phyloP scores from a whole-genome alignment of 169 alveolate genomes.

The Theileria annulata region DNA sequence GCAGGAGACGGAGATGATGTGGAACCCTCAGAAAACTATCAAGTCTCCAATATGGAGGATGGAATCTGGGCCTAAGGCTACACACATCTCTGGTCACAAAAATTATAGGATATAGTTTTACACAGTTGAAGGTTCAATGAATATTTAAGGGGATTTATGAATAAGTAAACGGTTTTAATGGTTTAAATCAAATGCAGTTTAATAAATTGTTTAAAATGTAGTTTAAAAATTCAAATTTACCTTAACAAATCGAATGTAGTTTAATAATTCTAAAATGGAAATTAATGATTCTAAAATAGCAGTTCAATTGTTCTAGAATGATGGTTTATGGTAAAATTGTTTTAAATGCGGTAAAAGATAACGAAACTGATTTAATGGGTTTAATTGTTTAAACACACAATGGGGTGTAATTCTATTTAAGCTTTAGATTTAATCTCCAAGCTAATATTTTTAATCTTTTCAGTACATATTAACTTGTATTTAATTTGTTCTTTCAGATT shows the following conservation, averaged over 20 bases:
- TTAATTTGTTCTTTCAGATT: background rate
- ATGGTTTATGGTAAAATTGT: background rate
- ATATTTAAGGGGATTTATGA: background rate
- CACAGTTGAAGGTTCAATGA: background rate
- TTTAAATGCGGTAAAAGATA: background rate
- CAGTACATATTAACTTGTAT: background rate
- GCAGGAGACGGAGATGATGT: constrained; percentile 49
- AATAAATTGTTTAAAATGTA: background rate
- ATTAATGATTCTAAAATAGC: background rate
- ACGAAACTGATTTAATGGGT: background rate
- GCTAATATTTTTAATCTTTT: background rate
- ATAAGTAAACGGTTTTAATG: background rate
- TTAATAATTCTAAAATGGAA: background rate
- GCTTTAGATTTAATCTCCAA: constrained; percentile 17
- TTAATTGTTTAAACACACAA: constrained; percentile 13
- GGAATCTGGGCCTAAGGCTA: constrained; percentile 50
- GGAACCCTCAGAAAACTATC: constrained; percentile 48
- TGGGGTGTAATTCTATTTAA: constrained; percentile 9
- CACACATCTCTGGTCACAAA: background rate
- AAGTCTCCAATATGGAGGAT: constrained; percentile 54
- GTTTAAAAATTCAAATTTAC: background rate
- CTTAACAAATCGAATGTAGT: background rate
- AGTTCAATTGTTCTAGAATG: background rate
- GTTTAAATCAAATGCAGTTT: background rate
- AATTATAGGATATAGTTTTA: background rate